Evolutionary conservation across 177 flowering plant genomes (phyloP).

Genomic region (Telopea speciosissima): DNA sequence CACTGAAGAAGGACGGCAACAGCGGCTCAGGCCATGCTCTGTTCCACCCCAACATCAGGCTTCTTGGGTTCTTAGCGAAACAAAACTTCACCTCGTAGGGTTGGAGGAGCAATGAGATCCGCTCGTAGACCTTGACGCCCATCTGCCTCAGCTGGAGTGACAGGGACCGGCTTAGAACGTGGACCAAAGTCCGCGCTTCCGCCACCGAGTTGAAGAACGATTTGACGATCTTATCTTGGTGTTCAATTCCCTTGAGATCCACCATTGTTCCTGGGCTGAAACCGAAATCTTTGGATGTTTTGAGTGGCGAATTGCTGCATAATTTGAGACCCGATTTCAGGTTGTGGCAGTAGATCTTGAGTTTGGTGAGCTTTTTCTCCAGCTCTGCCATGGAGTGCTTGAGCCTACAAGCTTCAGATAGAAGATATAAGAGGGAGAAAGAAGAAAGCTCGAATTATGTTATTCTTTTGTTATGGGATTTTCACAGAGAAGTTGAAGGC

Average conservation of each 20-base stretch:
- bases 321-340: conserved; percentile 51
- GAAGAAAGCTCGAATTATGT: background rate
- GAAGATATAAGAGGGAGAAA: background rate
- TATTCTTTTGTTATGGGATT: background rate
- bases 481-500: background rate
- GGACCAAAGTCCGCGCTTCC: conserved; percentile 51
- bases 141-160: conserved; percentile 51
- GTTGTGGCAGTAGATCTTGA: conserved; percentile 52
- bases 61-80: conserved; percentile 39
- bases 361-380: conserved; percentile 61
- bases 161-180: conserved; percentile 50
- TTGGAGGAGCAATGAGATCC: conserved; percentile 48
- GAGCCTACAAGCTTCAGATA: conserved; percentile 37
- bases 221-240: conserved; percentile 28
- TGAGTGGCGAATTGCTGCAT: conserved; percentile 24
- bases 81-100: conserved; percentile 56
- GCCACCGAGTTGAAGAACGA: conserved; percentile 55
- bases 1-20: conserved; percentile 22
- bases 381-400: conserved; percentile 73
- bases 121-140: conserved; percentile 50
- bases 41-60: conserved; percentile 22
- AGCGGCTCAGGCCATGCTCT: background rate
- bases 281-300: conserved; percentile 1
- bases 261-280: no score
- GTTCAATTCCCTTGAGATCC: background rate